These are phyloP conservation scores for Didymella lethalis DNA, from an alignment of 2,329 filamentous ascomycete species.

Conservation along the genomic window DNA sequence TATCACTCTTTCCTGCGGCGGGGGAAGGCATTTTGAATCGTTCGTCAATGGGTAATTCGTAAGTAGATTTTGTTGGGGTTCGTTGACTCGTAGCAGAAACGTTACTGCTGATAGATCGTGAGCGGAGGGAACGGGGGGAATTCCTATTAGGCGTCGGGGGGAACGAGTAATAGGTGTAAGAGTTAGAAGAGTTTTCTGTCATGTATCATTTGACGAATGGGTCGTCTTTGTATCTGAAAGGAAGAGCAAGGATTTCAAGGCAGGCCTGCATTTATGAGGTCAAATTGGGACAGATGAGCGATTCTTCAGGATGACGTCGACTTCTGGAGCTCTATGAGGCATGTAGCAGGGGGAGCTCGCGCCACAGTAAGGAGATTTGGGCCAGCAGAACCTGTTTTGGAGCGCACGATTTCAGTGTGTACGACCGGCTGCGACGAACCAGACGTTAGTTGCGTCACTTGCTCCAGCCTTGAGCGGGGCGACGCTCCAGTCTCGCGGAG, in stretches of 20 bases:
- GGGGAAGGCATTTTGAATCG: conserved; percentile 58
- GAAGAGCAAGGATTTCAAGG: conserved; percentile 26
- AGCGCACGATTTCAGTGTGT: conserved; percentile 33
- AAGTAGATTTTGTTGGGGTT: conserved; percentile 40
- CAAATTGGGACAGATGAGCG: conserved; percentile 26
- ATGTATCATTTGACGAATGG: conserved; percentile 55
- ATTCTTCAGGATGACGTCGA: conserved; percentile 48
- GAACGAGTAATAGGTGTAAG: conserved; percentile 62
- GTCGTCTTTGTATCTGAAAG: conserved; percentile 44
- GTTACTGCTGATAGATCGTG: conserved; percentile 52
- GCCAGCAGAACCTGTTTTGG: conserved; percentile 51
- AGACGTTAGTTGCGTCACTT: conserved; percentile 48
- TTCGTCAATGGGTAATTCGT: conserved; percentile 39
- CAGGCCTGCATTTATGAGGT: conserved; percentile 44
- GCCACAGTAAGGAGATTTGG: conserved; percentile 38
- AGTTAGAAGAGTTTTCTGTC: conserved; percentile 57
- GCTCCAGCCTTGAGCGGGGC: conserved; percentile 44
- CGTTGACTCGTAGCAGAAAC: conserved; percentile 44
- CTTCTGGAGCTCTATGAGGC: conserved; percentile 26
- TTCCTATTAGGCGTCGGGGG: conserved; percentile 58
- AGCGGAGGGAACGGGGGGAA: conserved; percentile 48
- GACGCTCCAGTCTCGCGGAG: conserved; percentile 35
- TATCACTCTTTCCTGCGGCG: conserved; percentile 59
- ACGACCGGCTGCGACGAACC: conserved; percentile 37
- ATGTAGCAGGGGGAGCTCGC: conserved; percentile 46